These are phyloP conservation scores for Psidium guajava DNA, from an alignment of 345 rosid species.

Conservation along the genomic window DNA sequence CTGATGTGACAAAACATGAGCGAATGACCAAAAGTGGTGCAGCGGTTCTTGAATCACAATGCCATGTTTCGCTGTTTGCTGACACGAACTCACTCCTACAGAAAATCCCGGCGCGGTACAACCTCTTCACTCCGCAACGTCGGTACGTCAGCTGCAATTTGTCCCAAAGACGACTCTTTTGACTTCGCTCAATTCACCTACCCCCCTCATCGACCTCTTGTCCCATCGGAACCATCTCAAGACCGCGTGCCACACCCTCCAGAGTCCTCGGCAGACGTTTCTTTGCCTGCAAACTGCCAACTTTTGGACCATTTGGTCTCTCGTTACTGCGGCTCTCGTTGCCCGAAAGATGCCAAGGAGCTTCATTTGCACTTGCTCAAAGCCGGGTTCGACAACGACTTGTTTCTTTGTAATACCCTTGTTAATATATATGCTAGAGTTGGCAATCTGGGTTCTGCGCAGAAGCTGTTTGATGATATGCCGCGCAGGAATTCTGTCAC, in stretches of 20 bases:
- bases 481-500: constrained; percentile 52
- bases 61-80: constrained; percentile 24
- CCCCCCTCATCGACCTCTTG: constrained; percentile 5
- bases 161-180: neutral
- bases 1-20: neutral
- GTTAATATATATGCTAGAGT: constrained; percentile 34
- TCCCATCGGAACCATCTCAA: constrained; percentile 5
- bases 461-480: constrained; percentile 70
- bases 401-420: constrained; percentile 60
- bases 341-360: constrained; percentile 26
- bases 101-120: constrained; percentile 1
- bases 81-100: neutral
- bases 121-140: neutral
- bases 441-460: constrained; percentile 40
- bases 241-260: neutral
- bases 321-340: constrained; percentile 15
- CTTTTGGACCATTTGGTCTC: constrained; percentile 18
- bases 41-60: neutral
- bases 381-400: constrained; percentile 34
- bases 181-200: neutral
- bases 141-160: neutral
- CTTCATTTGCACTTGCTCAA: constrained; percentile 40
- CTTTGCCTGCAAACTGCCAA: constrained; percentile 3
- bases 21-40: neutral
- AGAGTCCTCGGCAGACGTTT: neutral